Evolutionary conservation across 129 eudicot genomes (phyloP).

Genomic region (Calendula officinalis): DNA sequence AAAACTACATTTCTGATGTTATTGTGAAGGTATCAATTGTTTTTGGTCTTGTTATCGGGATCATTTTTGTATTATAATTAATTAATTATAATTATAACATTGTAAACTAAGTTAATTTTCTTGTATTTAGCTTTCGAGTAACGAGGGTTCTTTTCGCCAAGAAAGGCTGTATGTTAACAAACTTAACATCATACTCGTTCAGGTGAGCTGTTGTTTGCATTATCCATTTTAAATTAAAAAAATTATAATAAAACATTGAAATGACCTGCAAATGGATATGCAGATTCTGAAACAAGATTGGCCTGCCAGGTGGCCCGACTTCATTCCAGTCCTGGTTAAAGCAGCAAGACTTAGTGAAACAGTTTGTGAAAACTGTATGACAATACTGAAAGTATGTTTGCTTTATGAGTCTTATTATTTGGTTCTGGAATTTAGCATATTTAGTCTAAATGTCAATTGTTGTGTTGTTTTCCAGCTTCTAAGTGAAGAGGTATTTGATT

Average conservation of each 20-base stretch:
- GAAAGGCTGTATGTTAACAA: constrained; percentile 94
- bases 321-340: constrained; percentile 80
- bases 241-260: constrained; percentile 9
- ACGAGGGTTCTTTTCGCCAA: constrained; percentile 72
- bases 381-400: constrained; percentile 68
- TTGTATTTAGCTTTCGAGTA: constrained; percentile 72
- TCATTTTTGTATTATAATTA: neutral
- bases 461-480: constrained; percentile 52
- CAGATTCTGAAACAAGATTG: constrained; percentile 95
- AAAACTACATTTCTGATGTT: constrained; percentile 90
- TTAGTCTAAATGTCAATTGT: constrained; percentile 4
- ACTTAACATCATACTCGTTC: constrained; percentile 82
- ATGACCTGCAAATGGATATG: constrained; percentile 21
- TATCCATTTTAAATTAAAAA: neutral
- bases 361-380: constrained; percentile 95
- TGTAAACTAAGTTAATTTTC: neutral
- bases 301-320: constrained; percentile 92
- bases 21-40: constrained; percentile 73
- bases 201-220: constrained; percentile 47
- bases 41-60: neutral
- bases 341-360: constrained; percentile 97
- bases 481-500: constrained; percentile 98
- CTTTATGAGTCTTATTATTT: neutral
- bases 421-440: constrained; percentile 5
- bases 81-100: neutral